Conservation (phyloP, 2,329 filamentous ascomycete genomes). For the Ceratocystis papillata region DNA sequence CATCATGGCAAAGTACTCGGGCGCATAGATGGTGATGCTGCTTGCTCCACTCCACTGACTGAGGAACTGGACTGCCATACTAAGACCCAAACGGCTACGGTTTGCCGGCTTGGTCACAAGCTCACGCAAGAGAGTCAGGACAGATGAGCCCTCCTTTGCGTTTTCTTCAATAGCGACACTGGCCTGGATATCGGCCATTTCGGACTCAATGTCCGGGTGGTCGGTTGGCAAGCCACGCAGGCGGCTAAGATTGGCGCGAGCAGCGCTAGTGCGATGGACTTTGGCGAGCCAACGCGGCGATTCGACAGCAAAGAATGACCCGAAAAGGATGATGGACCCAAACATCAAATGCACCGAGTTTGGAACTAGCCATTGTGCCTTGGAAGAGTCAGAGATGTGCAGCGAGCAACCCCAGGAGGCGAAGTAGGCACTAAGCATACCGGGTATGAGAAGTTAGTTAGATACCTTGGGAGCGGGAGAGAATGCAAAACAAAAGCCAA, state of each 20-base stretch:
- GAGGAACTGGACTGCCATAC: constrained; percentile 57
- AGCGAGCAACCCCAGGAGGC: constrained; percentile 52
- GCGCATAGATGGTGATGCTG: constrained; percentile 65
- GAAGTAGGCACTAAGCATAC: constrained; percentile 50
- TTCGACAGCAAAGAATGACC: constrained; percentile 59
- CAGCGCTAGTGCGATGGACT: constrained; percentile 48
- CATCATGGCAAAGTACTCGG: constrained; percentile 60
- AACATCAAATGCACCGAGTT: constrained; percentile 71
- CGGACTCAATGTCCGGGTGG: constrained; percentile 42
- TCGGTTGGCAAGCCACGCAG: constrained; percentile 57
- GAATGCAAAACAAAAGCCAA: background rate
- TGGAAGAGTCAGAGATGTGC: constrained; percentile 38
- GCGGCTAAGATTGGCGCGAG: constrained; percentile 43
- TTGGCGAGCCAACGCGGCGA: constrained; percentile 63
- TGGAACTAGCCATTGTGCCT: constrained; percentile 52
- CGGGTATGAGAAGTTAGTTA: background rate
- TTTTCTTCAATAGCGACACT: constrained; percentile 61
- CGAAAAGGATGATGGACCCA: constrained; percentile 56
- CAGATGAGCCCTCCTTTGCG: constrained; percentile 55
- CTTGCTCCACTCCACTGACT: constrained; percentile 64
- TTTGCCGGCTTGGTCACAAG: constrained; percentile 58
- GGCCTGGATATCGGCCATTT: constrained; percentile 45
- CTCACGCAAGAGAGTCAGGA: constrained; percentile 55
- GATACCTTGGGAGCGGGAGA: background rate
- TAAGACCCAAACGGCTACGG: constrained; percentile 60